Percentiles rank a stretch among this genome's conserved stretches.
Evolutionary conservation across 2,329 filamentous ascomycete genomes (phyloP).

Genomic region (Xylariales sp.): DNA sequence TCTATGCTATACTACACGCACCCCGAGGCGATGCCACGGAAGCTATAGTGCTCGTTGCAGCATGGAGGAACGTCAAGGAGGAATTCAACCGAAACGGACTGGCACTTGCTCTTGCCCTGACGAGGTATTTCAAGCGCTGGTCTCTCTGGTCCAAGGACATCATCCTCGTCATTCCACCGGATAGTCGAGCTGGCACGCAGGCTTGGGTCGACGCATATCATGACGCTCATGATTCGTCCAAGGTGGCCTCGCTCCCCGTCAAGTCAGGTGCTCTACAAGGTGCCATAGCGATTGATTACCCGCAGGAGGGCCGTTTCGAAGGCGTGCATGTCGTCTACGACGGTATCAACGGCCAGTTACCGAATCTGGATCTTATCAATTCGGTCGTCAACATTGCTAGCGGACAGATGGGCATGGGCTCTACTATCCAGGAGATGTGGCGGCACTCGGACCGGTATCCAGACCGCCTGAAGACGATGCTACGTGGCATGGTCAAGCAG

Average conservation of each 20-base stretch:
- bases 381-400: slow-evolving; percentile 82
- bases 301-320: slow-evolving; percentile 78
- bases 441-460: slow-evolving; percentile 70
- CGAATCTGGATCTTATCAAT: slow-evolving; percentile 94
- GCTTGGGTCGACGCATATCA: slow-evolving; percentile 99
- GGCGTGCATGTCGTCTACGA: slow-evolving; percentile 91
- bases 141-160: slow-evolving; percentile 99
- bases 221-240: slow-evolving; percentile 70
- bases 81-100: slow-evolving; percentile 83
- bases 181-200: slow-evolving; percentile 85
- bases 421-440: slow-evolving; percentile 82
- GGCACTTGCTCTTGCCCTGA: slow-evolving; percentile 77
- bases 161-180: slow-evolving; percentile 81
- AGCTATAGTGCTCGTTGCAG: slow-evolving; percentile 86
- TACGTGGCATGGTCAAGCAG: slow-evolving; percentile 89
- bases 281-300: slow-evolving; percentile 89
- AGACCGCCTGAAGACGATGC: slow-evolving; percentile 80
- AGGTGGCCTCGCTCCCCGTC: slow-evolving; percentile 71
- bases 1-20: slow-evolving; percentile 89
- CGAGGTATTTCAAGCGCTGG: slow-evolving; percentile 95
- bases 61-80: slow-evolving; percentile 78
- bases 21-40: slow-evolving; percentile 95
- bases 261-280: slow-evolving; percentile 93
- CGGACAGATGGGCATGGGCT: slow-evolving; percentile 86
- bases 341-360: slow-evolving; percentile 89